These are phyloP conservation scores for Aspergillus felis DNA, from an alignment of 2,329 filamentous ascomycete genomes.

Conservation along the genomic window DNA sequence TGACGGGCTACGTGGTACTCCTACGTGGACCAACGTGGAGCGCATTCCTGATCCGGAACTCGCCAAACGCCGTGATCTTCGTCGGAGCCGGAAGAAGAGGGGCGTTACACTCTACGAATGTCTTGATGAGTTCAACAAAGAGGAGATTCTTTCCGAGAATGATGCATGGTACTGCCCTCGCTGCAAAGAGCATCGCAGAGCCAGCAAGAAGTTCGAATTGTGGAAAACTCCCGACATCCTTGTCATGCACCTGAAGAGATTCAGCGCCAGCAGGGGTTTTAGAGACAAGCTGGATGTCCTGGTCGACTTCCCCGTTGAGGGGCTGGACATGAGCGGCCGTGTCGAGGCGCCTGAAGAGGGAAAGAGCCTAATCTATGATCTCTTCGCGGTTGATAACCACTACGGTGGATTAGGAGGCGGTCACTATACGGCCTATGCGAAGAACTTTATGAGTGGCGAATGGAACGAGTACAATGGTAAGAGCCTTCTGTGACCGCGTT, in stretches of 20 bases:
- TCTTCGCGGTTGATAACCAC: conserved; percentile 95
- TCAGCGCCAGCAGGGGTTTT: conserved; percentile 76
- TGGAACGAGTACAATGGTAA: conserved; percentile 98
- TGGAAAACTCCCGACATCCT: conserved; percentile 97
- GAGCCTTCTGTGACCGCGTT: conserved; percentile 11
- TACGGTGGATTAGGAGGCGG: conserved; percentile 90
- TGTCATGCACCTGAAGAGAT: conserved; percentile 91
- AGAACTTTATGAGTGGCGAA: conserved; percentile 80
- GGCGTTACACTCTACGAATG: conserved; percentile 87
- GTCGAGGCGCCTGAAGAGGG: conserved; percentile 76
- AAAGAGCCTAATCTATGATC: conserved; percentile 81
- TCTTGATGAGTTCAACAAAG: conserved; percentile 88
- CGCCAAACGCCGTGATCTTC: conserved; percentile 58
- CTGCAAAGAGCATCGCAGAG: conserved; percentile 88
- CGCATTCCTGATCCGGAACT: conserved; percentile 61
- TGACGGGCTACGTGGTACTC: conserved; percentile 55
- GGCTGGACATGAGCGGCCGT: conserved; percentile 74
- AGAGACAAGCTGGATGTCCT: conserved; percentile 87
- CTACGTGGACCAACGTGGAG: conserved; percentile 54
- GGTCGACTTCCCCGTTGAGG: conserved; percentile 87
- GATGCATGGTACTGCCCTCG: conserved; percentile 97
- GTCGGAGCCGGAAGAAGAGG: conserved; percentile 63
- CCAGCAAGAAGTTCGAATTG: conserved; percentile 93
- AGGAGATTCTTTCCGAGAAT: conserved; percentile 88
- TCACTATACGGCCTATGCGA: conserved; percentile 92